Percentiles rank a stretch among this genome's conserved stretches.
Evolutionary conservation across 306 rosid genomes (phyloP).

Genomic region (Datisca glomerata): DNA sequence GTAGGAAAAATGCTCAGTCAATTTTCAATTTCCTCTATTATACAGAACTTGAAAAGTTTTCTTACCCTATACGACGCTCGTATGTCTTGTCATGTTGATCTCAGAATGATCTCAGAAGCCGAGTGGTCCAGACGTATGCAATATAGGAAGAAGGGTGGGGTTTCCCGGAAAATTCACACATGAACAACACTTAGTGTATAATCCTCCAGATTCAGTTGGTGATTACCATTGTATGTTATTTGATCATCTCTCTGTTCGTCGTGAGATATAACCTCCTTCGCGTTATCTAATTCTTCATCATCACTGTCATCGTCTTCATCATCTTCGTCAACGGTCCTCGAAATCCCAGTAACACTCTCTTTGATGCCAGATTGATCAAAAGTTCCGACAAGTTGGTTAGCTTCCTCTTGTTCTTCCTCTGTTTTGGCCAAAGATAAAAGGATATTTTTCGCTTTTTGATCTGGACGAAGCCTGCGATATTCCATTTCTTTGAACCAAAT

Average conservation of each 20-base stretch:
- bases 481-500: slow-evolving; percentile 85
- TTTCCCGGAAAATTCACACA: too few species aligned
- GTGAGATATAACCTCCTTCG: slow-evolving; percentile 9
- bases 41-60: too few species aligned
- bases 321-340: slow-evolving; percentile 15
- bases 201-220: slow-evolving; percentile 17
- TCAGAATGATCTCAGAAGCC: too few species aligned
- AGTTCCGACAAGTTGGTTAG: slow-evolving; percentile 35
- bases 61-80: too few species aligned
- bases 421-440: slow-evolving; percentile 68
- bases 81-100: too few species aligned
- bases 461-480: slow-evolving; percentile 48
- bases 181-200: too few species aligned
- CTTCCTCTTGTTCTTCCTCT: slow-evolving; percentile 44
- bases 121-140: too few species aligned
- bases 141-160: too few species aligned
- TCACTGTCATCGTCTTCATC: slow-evolving; percentile 26
- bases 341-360: slow-evolving; percentile 14
- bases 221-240: slow-evolving; percentile 10
- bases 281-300: slow-evolving; percentile 20
- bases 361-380: slow-evolving; percentile 19
- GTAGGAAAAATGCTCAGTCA: too few species aligned
- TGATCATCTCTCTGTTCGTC: slow-evolving; percentile 2
- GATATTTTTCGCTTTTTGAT: slow-evolving; percentile 77
- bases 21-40: too few species aligned